Conservation (phyloP, 139 green algal genomes). For the Ulvella scutata region DNA sequence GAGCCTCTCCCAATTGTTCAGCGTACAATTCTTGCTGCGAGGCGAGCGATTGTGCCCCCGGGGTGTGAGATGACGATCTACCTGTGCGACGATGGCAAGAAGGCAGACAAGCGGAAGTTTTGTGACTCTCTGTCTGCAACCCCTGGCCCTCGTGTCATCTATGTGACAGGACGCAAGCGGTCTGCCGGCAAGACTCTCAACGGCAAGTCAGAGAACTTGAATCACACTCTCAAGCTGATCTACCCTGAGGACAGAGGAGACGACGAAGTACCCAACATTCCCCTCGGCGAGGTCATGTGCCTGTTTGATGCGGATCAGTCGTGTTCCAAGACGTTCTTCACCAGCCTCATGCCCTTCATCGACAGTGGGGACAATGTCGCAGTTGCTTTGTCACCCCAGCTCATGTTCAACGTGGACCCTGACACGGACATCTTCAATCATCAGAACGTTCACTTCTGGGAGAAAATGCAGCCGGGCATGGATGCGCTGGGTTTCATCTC, state of each 20-base stretch:
- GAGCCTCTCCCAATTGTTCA: slow-evolving; percentile 15
- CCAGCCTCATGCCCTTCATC: background rate
- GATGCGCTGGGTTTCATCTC: slow-evolving; percentile 20
- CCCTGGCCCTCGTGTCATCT: slow-evolving; percentile 24
- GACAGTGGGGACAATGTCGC: slow-evolving; percentile 5
- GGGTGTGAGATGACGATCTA: slow-evolving; percentile 11
- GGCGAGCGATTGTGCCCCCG: background rate
- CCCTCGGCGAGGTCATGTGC: slow-evolving; percentile 42
- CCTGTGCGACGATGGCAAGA: slow-evolving; percentile 18
- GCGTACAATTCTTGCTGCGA: slow-evolving; percentile 8
- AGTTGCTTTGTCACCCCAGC: slow-evolving; percentile 31
- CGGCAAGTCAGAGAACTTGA: slow-evolving; percentile 70
- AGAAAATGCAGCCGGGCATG: slow-evolving; percentile 24
- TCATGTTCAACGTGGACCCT: slow-evolving; percentile 63
- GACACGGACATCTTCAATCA: slow-evolving; percentile 73
- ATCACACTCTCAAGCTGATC: slow-evolving; percentile 37
- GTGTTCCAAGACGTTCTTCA: slow-evolving; percentile 55
- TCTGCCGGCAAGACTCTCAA: slow-evolving; percentile 45
- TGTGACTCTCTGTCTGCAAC: background rate
- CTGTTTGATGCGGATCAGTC: slow-evolving; percentile 67
- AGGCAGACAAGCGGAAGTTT: slow-evolving; percentile 7
- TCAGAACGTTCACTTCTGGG: slow-evolving; percentile 69
- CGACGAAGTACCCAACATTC: slow-evolving; percentile 18
- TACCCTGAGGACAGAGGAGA: slow-evolving; percentile 24
- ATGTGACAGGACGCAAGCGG: slow-evolving; percentile 53